Evolutionary conservation across 345 rosid genomes (phyloP), one percentile per base, ranked within the genome.

Genomic region (Sisymbrium irio): DNA sequence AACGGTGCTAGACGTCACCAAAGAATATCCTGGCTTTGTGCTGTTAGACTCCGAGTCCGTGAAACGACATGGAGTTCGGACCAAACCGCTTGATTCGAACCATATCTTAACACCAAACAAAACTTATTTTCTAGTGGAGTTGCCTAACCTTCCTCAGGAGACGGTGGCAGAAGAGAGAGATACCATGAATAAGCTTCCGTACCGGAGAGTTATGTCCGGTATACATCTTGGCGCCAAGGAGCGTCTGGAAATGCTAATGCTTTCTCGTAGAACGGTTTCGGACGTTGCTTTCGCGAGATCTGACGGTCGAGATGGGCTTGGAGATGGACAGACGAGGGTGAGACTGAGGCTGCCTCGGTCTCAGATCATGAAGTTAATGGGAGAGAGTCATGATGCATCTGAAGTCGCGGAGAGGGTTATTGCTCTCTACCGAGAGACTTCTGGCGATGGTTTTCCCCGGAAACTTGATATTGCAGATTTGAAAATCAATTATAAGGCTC

Each of bases 141-240:
- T 90, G 7, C 91, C 93, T 0, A 51, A 51, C 37, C 19, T n/a
- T n/a, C n/a, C n/a, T n/a, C n/a, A n/a, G n/a, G n/a, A n/a, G n/a
- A n/a, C 11, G 14, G 42, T 3, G 62, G 41, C 2, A 1, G 42
- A 57, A 5, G 62, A 57, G 3, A 9, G 3, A 18, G 44, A 57
- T 9, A 30, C 14, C 35, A 80, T 55, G 27, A 56, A 57, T 14
- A 69, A 44, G 56, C 69, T 62, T 2, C 85, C 91, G 0, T 83
- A 54, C 28, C 55, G 90, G 53, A 80, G 96, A 71, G 97, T 80
- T n/a, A 80, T 82, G 49, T 93, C 98, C 18, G 96, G 83, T 17
- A 79, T 90, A 20, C 85, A 80, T 49, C 77, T 93, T 88, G 80
- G 83, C 32, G 97, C 98, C 9, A 88, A 86, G 81, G 98, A 93